Percentiles rank a stretch among this genome's conserved stretches.
These are phyloP conservation scores for Syzygium jambos DNA, from an alignment of 345 rosid genomes.

Conservation along the genomic window DNA sequence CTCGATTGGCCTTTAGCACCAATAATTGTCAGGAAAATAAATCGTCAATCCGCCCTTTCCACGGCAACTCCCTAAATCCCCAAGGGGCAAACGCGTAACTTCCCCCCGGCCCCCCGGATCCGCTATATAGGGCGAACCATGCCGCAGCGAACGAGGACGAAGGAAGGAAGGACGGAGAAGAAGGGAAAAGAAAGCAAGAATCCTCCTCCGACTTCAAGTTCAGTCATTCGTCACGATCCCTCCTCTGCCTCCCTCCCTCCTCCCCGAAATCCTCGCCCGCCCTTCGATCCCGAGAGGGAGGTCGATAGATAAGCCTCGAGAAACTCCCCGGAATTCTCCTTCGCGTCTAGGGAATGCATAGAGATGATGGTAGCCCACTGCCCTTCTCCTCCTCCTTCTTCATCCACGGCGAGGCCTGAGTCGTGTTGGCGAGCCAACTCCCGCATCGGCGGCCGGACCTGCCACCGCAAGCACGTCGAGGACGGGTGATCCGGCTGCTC, in stretches of 20 bases:
- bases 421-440: constrained; percentile 34
- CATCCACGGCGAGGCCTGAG: constrained; percentile 37
- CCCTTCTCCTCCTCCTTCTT: constrained; percentile 3
- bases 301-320: no score
- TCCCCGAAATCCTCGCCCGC: not conserved
- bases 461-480: constrained; percentile 96
- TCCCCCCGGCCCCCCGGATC: not conserved
- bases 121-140: not conserved
- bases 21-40: not conserved
- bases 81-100: not conserved
- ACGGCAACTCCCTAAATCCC: not conserved
- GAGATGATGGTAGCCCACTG: constrained; percentile 35
- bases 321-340: not conserved
- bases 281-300: not conserved
- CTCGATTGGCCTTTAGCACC: not conserved
- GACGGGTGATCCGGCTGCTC: constrained; percentile 66
- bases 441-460: constrained; percentile 66
- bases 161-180: not conserved
- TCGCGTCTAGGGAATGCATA: constrained; percentile 61
- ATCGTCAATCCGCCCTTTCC: not conserved
- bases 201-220: no score
- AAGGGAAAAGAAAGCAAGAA: not conserved
- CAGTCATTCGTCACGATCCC: not conserved
- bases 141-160: not conserved
- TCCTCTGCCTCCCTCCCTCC: not conserved